Evolutionary conservation across 345 rosid genomes (phyloP).

Genomic region (Populus alba): DNA sequence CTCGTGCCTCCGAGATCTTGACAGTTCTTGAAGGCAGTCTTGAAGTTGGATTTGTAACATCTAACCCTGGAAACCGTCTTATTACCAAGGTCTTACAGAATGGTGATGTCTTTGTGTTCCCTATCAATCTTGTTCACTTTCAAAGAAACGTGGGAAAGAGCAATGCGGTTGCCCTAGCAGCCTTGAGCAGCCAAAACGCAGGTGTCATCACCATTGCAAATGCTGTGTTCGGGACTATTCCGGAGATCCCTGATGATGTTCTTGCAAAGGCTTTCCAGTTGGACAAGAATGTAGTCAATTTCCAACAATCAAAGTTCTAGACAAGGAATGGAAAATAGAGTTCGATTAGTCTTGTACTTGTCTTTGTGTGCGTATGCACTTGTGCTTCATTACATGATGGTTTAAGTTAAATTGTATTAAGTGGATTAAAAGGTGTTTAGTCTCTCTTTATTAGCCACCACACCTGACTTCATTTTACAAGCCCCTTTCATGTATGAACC

Average conservation of each 20-base stretch:
- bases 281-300: background rate
- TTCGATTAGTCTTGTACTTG: background rate
- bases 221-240: conserved; percentile 10
- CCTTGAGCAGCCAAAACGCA: conserved; percentile 17
- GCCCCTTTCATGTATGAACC: too few relatives aligned
- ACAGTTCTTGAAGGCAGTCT: conserved; percentile 11
- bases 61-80: conserved; percentile 15
- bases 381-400: too few relatives aligned
- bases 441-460: too few relatives aligned
- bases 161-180: conserved; percentile 10
- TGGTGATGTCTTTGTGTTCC: conserved; percentile 15
- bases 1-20: conserved; percentile 19
- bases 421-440: background rate
- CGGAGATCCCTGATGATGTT: conserved; percentile 1
- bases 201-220: conserved; percentile 16
- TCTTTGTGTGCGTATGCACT: background rate
- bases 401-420: too few relatives aligned
- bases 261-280: conserved; percentile 14
- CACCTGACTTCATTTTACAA: too few relatives aligned
- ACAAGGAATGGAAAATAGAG: background rate
- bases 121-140: conserved; percentile 11
- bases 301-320: conserved; percentile 5
- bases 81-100: conserved; percentile 9
- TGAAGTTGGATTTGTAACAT: conserved; percentile 13
- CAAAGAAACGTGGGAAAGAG: conserved; percentile 13